Conservation (phyloP, 1,284 basidiomycete genomes). For the Irpex sp. region DNA sequence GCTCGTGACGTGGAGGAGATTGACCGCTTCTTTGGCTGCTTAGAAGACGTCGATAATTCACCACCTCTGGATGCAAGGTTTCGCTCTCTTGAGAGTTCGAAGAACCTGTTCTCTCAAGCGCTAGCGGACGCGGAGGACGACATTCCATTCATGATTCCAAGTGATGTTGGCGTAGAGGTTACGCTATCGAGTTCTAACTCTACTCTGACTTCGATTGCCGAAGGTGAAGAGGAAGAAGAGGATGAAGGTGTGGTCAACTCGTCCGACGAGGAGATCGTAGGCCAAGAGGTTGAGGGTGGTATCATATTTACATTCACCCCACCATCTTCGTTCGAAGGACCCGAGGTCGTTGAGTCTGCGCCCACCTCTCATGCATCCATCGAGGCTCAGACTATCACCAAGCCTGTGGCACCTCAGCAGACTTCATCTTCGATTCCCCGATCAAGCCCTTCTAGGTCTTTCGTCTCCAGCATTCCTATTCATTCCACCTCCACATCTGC, state of each 20-base stretch:
- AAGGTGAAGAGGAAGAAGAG: constrained; percentile 42
- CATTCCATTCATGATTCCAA: constrained; percentile 44
- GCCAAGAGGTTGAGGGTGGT: constrained; percentile 52
- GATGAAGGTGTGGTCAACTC: constrained; percentile 23
- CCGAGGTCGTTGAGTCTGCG: constrained; percentile 13
- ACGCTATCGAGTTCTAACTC: constrained; percentile 22
- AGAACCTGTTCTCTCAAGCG: constrained; percentile 51
- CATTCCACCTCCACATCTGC: constrained; percentile 11
- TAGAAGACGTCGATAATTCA: constrained; percentile 56
- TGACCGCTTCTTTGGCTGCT: constrained; percentile 72
- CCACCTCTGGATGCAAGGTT: constrained; percentile 32
- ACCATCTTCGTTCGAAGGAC: constrained; percentile 31
- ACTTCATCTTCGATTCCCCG: constrained; percentile 48
- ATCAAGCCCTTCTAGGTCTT: constrained; percentile 31
- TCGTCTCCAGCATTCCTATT: constrained; percentile 24
- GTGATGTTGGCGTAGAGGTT: constrained; percentile 49
- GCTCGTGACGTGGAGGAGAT: constrained; percentile 38
- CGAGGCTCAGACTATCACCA: constrained; percentile 11
- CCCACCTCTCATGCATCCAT: constrained; percentile 18
- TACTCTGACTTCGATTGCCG: constrained; percentile 38
- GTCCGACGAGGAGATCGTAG: constrained; percentile 41
- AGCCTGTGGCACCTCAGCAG: constrained; percentile 28
- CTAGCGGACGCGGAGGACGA: constrained; percentile 43
- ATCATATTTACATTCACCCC: constrained; percentile 69
- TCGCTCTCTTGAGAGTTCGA: constrained; percentile 48